Evolutionary conservation across 345 rosid genomes (phyloP).

Genomic region (Noccaea bulbosa): DNA sequence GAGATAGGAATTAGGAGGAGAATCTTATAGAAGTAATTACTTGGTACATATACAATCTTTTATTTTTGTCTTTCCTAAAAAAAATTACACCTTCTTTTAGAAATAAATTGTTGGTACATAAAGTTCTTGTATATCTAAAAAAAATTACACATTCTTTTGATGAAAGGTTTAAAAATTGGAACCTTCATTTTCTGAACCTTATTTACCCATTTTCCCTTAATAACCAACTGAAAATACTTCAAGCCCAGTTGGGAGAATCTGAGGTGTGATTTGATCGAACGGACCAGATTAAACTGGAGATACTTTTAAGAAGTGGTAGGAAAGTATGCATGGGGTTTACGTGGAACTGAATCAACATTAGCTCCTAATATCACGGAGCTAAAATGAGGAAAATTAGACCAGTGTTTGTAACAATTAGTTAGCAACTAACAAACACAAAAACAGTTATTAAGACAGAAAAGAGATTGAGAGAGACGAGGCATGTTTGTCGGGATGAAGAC

Average conservation of each 20-base stretch:
- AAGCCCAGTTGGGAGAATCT: neutral
- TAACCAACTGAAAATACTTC: too few species aligned
- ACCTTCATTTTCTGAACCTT: too few species aligned
- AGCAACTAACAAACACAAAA: conserved; percentile 34
- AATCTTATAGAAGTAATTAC: too few species aligned
- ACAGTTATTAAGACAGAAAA: conserved; percentile 32
- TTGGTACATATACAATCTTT: too few species aligned
- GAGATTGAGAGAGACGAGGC: conserved; percentile 36
- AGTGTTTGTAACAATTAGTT: conserved; percentile 19
- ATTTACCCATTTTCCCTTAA: too few species aligned
- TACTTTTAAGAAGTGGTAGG: neutral
- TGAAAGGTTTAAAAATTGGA: too few species aligned
- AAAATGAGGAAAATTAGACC: conserved; percentile 28
- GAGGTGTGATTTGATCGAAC: conserved; percentile 1
- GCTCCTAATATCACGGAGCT: conserved; percentile 38
- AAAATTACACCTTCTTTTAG: too few species aligned
- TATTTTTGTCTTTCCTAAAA: too few species aligned
- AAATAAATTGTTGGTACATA: too few species aligned
- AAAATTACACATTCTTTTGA: too few species aligned
- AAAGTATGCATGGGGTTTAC: conserved; percentile 29
- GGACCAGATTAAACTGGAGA: conserved; percentile 3
- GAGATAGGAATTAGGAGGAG: too few species aligned
- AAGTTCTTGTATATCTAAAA: too few species aligned
- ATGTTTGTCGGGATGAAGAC: conserved; percentile 45
- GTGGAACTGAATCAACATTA: conserved; percentile 29